These are phyloP conservation scores for Sisymbrium irio DNA, from an alignment of 345 rosid genomes.

Conservation along the genomic window DNA sequence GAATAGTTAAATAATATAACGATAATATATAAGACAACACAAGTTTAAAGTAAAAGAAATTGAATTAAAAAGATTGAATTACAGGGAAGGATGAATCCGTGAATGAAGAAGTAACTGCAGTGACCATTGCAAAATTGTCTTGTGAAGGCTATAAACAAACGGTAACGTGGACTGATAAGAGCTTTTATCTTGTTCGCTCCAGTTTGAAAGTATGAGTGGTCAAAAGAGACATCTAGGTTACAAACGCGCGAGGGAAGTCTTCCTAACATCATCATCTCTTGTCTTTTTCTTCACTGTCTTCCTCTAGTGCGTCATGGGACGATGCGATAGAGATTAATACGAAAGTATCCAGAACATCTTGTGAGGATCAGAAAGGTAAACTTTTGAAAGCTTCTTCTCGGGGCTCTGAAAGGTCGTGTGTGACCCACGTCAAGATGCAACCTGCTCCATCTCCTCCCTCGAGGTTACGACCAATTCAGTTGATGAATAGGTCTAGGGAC, in stretches of 20 bases:
- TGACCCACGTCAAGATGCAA: neutral
- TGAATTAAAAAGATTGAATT: too few species aligned
- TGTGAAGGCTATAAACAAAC: too few species aligned
- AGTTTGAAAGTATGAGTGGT: slow-evolving; percentile 9
- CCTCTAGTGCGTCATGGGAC: slow-evolving; percentile 1
- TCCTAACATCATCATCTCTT: slow-evolving; percentile 30
- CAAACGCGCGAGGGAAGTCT: slow-evolving; percentile 14
- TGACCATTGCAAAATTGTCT: too few species aligned
- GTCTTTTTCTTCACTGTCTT: slow-evolving; percentile 27
- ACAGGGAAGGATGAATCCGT: neutral
- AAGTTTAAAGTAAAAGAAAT: slow-evolving; percentile 12
- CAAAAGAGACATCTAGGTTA: neutral
- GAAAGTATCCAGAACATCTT: neutral
- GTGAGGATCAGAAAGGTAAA: neutral
- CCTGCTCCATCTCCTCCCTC: slow-evolving; percentile 15
- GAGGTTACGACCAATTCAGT: neutral
- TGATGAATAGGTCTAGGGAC: neutral
- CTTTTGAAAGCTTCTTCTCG: neutral
- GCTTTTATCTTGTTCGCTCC: too few species aligned
- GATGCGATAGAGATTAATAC: neutral
- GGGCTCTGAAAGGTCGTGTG: neutral
- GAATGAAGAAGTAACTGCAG: too few species aligned
- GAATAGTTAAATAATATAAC: too few species aligned
- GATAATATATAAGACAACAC: neutral
- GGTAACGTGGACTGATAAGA: too few species aligned